phyloP scores from a whole-genome alignment of 2,329 filamentous ascomycete species.

The Curvularia verruculosa region DNA sequence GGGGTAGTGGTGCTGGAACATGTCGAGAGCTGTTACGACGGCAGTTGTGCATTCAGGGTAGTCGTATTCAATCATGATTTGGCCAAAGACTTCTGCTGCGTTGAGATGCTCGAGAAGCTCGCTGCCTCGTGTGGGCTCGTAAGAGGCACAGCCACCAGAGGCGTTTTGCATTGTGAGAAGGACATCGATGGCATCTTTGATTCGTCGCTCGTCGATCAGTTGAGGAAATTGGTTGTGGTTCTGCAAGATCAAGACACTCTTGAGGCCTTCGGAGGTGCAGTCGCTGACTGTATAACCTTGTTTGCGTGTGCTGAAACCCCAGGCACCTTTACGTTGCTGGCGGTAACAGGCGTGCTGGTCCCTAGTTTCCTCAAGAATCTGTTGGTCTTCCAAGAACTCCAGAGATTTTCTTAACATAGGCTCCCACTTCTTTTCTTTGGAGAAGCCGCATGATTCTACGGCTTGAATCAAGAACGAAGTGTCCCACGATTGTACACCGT shows the following conservation, averaged over 20 bases:
- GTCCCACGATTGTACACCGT: conserved; percentile 98
- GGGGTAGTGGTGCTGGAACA: conserved; percentile 83
- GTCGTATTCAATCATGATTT: conserved; percentile 98
- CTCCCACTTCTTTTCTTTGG: conserved; percentile 76
- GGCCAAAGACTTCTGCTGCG: conserved; percentile 92
- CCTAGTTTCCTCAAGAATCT: conserved; percentile 82
- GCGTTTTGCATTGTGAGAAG: conserved; percentile 89
- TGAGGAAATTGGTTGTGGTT: conserved; percentile 72
- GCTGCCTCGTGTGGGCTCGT: conserved; percentile 82
- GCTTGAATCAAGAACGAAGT: conserved; percentile 89
- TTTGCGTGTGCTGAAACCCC: conserved; percentile 90
- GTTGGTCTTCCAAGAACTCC: conserved; percentile 85
- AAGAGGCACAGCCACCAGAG: conserved; percentile 86
- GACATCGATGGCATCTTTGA: conserved; percentile 89
- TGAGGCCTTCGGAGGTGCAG: conserved; percentile 89
- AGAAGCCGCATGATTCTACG: conserved; percentile 77
- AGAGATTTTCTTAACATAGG: conserved; percentile 85
- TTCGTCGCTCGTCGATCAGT: conserved; percentile 74
- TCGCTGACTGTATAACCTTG: conserved; percentile 97
- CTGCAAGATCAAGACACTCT: conserved; percentile 84
- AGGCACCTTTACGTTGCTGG: conserved; percentile 88
- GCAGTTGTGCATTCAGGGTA: conserved; percentile 98
- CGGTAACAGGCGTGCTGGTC: conserved; percentile 84
- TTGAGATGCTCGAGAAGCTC: conserved; percentile 84
- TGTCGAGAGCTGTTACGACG: conserved; percentile 82